Conservation (phyloP, 2,329 filamentous ascomycete species). For the Sarocladium brachiariae region DNA sequence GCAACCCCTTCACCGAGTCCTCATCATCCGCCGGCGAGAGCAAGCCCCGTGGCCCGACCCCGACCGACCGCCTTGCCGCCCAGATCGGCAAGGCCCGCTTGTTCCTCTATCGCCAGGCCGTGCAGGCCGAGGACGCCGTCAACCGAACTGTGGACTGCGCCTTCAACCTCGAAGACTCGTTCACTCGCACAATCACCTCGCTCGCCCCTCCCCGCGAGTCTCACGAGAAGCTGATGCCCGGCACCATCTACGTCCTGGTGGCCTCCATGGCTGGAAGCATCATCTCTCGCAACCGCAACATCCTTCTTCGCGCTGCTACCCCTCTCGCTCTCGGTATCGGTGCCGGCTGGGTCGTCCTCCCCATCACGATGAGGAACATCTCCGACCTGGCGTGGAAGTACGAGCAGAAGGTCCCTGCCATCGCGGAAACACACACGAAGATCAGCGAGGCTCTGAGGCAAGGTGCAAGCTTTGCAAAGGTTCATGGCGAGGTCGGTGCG, state of each 20-base stretch:
- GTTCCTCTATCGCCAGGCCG: slow-evolving; percentile 70
- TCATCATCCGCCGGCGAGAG: slow-evolving; percentile 20
- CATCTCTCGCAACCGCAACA: slow-evolving; percentile 77
- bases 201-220: slow-evolving; percentile 80
- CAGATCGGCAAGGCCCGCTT: slow-evolving; percentile 77
- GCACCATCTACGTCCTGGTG: slow-evolving; percentile 85
- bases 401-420: slow-evolving; percentile 77
- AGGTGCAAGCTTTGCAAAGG: slow-evolving; percentile 65
- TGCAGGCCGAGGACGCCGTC: slow-evolving; percentile 70
- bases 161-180: slow-evolving; percentile 79
- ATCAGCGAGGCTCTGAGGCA: slow-evolving; percentile 62
- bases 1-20: slow-evolving; percentile 21
- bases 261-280: slow-evolving; percentile 94
- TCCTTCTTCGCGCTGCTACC: slow-evolving; percentile 69
- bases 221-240: slow-evolving; percentile 84
- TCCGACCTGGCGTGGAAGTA: slow-evolving; percentile 84
- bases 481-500: slow-evolving; percentile 64
- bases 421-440: slow-evolving; percentile 74
- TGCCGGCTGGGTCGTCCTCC: slow-evolving; percentile 78
- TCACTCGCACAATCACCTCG: slow-evolving; percentile 82
- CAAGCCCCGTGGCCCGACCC: slow-evolving; percentile 54
- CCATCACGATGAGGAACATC: slow-evolving; percentile 85
- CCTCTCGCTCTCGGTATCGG: slow-evolving; percentile 76
- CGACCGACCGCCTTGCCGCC: slow-evolving; percentile 80
- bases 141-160: slow-evolving; percentile 75